These are phyloP conservation scores for Termitomyces sp. DNA, from an alignment of 768 basidiomycete species.

Conservation along the genomic window DNA sequence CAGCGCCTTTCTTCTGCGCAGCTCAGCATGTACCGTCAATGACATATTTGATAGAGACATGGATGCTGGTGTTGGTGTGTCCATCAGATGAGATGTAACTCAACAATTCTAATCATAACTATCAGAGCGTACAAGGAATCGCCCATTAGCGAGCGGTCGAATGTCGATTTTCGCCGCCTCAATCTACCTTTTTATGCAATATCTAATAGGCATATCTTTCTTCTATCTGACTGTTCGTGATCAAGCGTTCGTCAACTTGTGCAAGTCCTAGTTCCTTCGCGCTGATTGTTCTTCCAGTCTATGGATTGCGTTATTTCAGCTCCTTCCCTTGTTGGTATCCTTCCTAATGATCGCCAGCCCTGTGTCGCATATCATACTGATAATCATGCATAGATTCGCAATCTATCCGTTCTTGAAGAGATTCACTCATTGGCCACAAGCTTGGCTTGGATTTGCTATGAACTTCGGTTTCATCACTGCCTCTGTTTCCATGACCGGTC, in stretches of 20 bases:
- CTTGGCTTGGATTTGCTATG: conserved; percentile 56
- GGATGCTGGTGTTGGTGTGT: conserved; percentile 47
- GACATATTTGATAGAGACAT: conserved; percentile 49
- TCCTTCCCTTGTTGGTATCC: conserved; percentile 37
- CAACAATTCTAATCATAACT: background rate
- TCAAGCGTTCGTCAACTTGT: conserved; percentile 11
- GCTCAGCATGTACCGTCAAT: conserved; percentile 50
- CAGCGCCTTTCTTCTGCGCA: conserved; percentile 35
- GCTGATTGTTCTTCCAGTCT: conserved; percentile 17
- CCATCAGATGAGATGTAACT: background rate
- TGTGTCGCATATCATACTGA: background rate
- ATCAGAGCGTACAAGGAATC: conserved; percentile 39
- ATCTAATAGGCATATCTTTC: conserved; percentile 31
- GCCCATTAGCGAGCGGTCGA: conserved; percentile 45
- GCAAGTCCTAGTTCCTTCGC: background rate
- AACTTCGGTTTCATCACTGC: conserved; percentile 47
- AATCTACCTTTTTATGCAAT: conserved; percentile 35
- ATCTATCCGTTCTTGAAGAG: conserved; percentile 53
- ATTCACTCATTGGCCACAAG: conserved; percentile 55
- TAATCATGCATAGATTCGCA: conserved; percentile 22
- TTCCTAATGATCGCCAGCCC: background rate
- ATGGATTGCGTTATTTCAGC: conserved; percentile 36
- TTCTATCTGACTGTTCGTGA: conserved; percentile 20
- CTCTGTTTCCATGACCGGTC: conserved; percentile 35
- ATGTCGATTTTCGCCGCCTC: conserved; percentile 37